Conservation (phyloP, 1,284 basidiomycete species). For the Ustilago xerochloae region DNA sequence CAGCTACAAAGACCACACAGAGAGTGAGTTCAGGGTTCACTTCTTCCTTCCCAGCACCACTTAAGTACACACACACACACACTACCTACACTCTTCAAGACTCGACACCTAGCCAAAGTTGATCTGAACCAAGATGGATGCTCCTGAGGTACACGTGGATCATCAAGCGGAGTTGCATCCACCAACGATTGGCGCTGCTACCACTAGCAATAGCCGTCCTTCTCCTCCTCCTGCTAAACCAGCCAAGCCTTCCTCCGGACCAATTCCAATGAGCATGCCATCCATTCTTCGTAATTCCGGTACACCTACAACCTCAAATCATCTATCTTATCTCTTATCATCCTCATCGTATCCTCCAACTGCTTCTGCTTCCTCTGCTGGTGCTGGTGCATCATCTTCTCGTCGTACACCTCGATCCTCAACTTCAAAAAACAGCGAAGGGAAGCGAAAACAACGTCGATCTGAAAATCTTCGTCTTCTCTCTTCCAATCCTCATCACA, state of each 20-base stretch:
- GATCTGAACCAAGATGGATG: conserved; percentile 7
- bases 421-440: conserved; percentile 13
- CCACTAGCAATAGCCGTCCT: not conserved
- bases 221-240: not conserved
- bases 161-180: conserved; percentile 21
- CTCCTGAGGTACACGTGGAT: too few species aligned
- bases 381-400: conserved; percentile 11
- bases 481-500: conserved; percentile 53
- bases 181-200: not conserved
- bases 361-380: conserved; percentile 25
- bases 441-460: conserved; percentile 41
- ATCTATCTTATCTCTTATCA: conserved; percentile 19
- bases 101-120: not conserved
- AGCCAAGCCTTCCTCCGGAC: conserved; percentile 1
- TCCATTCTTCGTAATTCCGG: conserved; percentile 39
- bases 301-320: not conserved
- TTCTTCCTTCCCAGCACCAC: too few species aligned
- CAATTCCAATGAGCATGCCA: conserved; percentile 46
- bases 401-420: not conserved
- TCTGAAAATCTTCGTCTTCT: conserved; percentile 51
- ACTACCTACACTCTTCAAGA: not conserved
- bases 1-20: too few species aligned
- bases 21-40: too few species aligned
- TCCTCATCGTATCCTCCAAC: not conserved
- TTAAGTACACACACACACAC: too few species aligned